phyloP scores from a whole-genome alignment of 352 stramenopile genomes.

The Phytophthora uliginosa region DNA sequence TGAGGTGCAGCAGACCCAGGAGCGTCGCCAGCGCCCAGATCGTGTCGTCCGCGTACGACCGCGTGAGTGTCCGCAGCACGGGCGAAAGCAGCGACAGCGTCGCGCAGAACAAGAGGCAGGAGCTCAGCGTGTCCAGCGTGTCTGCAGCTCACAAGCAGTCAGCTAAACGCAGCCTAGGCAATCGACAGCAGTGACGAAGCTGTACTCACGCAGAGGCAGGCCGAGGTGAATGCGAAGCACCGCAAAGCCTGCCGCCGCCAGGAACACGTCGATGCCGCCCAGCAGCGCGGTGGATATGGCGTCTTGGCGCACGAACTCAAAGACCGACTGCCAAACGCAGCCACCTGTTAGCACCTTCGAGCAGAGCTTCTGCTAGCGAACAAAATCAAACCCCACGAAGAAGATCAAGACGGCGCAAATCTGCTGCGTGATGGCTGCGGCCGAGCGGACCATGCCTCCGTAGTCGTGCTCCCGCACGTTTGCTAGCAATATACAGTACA shows the following conservation, averaged over 20 bases:
- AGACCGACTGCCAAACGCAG: conserved; percentile 60
- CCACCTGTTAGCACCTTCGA: not conserved
- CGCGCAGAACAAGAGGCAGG: conserved; percentile 85
- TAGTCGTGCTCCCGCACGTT: conserved; percentile 90
- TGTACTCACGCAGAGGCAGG: conserved; percentile 47
- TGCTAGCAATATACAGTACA: conserved; percentile 37
- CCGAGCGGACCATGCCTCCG: conserved; percentile 86
- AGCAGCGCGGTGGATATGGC: conserved; percentile 66
- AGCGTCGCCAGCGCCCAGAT: conserved; percentile 89
- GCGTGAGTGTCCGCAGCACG: conserved; percentile 92
- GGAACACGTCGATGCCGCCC: conserved; percentile 62
- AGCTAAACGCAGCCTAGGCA: not conserved
- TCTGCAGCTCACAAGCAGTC: conserved; percentile 33
- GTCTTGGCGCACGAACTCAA: conserved; percentile 72
- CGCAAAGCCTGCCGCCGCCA: conserved; percentile 65
- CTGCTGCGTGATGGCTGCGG: conserved; percentile 90
- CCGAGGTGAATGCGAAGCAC: conserved; percentile 58
- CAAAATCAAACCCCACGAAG: conserved; percentile 59
- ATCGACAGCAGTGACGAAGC: not conserved
- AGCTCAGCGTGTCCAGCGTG: conserved; percentile 63
- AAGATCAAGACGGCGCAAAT: conserved; percentile 92
- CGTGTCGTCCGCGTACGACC: conserved; percentile 93
- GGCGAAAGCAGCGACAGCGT: conserved; percentile 90
- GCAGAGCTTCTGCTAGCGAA: not conserved
- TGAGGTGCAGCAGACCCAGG: conserved; percentile 87